Evolutionary conservation across 2,329 filamentous ascomycete genomes (phyloP).

Genomic region (Ophiostoma novo-ulmi): DNA sequence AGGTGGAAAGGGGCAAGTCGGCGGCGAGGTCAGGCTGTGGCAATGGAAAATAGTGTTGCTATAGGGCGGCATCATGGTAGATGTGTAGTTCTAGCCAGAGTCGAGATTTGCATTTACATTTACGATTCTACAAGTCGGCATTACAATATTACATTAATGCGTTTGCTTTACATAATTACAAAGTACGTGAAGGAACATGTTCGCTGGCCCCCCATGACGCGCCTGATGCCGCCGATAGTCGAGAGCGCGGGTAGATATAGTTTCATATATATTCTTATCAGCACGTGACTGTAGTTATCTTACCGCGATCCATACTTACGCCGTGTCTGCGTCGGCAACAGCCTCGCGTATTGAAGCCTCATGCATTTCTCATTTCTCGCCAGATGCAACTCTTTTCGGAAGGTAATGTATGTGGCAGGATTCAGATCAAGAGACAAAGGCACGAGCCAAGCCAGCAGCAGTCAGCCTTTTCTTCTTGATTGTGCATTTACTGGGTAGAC

Average conservation of each 20-base stretch:
- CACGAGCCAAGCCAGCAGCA: not conserved
- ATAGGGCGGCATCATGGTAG: not conserved
- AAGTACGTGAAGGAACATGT: not conserved
- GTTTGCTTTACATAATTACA: not conserved
- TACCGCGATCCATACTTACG: not conserved
- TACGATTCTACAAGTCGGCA: not conserved
- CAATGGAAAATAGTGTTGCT: not conserved
- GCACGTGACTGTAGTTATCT: not conserved
- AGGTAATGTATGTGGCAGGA: not conserved
- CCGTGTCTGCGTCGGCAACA: not conserved
- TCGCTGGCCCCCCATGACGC: not conserved
- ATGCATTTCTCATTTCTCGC: not conserved
- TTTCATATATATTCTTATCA: not conserved
- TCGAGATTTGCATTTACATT: not conserved
- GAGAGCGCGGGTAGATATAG: not conserved
- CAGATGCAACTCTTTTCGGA: not conserved
- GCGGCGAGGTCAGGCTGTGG: slow-evolving; percentile 1
- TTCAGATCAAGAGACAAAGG: not conserved
- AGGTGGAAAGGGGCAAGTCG: not conserved
- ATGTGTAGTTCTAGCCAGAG: not conserved
- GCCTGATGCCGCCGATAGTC: not conserved
- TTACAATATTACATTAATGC: not conserved
- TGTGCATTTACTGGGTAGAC: not conserved
- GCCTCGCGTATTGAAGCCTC: not conserved
- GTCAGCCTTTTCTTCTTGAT: not conserved